phyloP scores from a whole-genome alignment of 2,329 filamentous ascomycete species.

The Chaetomium sp. region DNA sequence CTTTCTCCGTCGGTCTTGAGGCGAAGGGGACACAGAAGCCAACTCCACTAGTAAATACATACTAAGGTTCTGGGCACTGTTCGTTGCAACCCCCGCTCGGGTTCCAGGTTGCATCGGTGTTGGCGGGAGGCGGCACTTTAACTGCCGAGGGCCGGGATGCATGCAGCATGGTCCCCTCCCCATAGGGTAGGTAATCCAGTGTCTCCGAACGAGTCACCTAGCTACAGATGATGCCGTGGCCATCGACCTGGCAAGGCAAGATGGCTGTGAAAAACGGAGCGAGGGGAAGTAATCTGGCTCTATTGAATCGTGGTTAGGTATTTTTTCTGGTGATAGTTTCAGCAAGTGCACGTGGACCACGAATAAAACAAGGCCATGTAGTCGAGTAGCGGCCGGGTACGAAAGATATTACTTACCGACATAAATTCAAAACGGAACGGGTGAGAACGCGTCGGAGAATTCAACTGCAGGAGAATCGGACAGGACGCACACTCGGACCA shows the following conservation, averaged over 20 bases:
- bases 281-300: too few relatives aligned
- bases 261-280: not conserved
- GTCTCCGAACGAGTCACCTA: too few relatives aligned
- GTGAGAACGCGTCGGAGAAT: not conserved
- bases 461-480: not conserved
- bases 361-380: not conserved
- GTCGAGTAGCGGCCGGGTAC: not conserved
- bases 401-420: not conserved
- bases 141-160: conserved; percentile 1
- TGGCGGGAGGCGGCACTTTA: conserved; percentile 6
- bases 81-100: not conserved
- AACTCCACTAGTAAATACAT: not conserved
- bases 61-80: not conserved
- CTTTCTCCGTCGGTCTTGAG: not conserved
- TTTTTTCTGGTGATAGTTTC: not conserved
- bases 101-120: not conserved
- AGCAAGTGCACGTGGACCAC: not conserved
- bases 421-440: not conserved
- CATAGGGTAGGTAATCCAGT: not conserved
- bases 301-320: not conserved
- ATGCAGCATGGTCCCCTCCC: not conserved
- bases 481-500: not conserved
- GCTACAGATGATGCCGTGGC: too few relatives aligned
- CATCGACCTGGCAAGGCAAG: not conserved
- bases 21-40: not conserved